A percentile compares a stretch with the other conserved stretches of the same genome.
phyloP scores from a whole-genome alignment of 768 basidiomycete genomes.

The Candolleomyces eurysporus region DNA sequence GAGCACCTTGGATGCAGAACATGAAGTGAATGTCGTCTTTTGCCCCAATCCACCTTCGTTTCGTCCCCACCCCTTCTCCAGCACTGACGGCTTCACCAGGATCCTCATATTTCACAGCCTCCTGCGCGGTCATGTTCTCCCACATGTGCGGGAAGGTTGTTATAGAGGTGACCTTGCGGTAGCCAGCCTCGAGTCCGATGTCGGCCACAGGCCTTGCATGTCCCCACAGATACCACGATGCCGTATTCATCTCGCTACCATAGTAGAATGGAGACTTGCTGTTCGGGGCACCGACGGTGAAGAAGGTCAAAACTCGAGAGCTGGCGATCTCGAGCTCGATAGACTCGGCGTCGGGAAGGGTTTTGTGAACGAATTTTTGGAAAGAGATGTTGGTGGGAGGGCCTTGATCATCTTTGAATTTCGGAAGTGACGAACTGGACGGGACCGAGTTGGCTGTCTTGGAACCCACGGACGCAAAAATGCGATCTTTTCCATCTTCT shows the following conservation, averaged over 20 bases:
- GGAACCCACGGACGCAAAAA: not conserved
- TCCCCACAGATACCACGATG: constrained; percentile 5
- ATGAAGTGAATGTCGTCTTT: not conserved
- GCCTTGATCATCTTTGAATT: not conserved
- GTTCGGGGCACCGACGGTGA: not conserved
- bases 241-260: not conserved
- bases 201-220: not conserved
- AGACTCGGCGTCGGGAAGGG: not conserved
- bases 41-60: not conserved
- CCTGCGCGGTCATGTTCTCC: not conserved
- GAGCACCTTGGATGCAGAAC: not conserved
- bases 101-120: not conserved
- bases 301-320: not conserved
- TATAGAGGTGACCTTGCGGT: not conserved
- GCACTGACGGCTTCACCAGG: not conserved
- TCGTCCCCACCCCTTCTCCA: not conserved
- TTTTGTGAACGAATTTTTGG: not conserved
- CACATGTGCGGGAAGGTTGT: constrained; percentile 1
- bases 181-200: not conserved
- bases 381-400: constrained; percentile 3
- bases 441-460: not conserved
- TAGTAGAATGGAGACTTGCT: constrained; percentile 2
- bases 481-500: not conserved
- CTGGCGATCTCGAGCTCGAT: not conserved
- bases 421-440: not conserved